These are phyloP conservation scores for Malassezia furfur DNA, from an alignment of 1,284 basidiomycete genomes.

Conservation along the genomic window DNA sequence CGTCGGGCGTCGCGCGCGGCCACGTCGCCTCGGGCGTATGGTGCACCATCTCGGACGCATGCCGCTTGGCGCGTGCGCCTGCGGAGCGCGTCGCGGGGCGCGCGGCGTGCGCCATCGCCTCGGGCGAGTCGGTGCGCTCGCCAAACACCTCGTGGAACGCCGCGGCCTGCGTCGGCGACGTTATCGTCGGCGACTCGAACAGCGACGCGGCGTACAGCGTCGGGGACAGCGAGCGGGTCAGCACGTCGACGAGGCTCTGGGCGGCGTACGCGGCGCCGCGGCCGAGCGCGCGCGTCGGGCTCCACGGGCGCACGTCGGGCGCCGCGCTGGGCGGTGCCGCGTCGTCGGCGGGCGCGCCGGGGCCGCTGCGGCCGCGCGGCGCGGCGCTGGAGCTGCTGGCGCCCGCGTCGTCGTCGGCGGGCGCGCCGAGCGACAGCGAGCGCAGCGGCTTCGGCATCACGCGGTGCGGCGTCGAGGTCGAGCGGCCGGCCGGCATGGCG, in stretches of 20 bases:
- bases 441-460: background rate
- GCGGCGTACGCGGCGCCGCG: slow-evolving; percentile 29
- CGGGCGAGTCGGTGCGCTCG: background rate
- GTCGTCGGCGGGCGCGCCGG: background rate
- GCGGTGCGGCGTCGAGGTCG: slow-evolving; percentile 3
- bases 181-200: slow-evolving; percentile 9
- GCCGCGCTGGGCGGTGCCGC: background rate
- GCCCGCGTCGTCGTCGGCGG: background rate
- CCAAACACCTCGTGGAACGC: background rate
- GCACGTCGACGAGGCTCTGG: slow-evolving; percentile 32
- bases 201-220: slow-evolving; percentile 5
- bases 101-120: background rate
- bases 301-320: slow-evolving; percentile 1
- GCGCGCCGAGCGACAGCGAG: background rate
- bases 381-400: background rate
- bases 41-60: background rate
- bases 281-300: slow-evolving; percentile 18
- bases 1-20: background rate
- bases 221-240: slow-evolving; percentile 30
- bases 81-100: background rate
- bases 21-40: background rate
- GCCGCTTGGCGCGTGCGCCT: background rate
- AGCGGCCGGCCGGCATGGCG: background rate
- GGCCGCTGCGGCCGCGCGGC: too few relatives aligned
- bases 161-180: slow-evolving; percentile 5